Evolutionary conservation across 1,284 basidiomycete species (phyloP), one percentile per base, ranked within the genome.

Genomic region (Apiotrichum porosum): DNA sequence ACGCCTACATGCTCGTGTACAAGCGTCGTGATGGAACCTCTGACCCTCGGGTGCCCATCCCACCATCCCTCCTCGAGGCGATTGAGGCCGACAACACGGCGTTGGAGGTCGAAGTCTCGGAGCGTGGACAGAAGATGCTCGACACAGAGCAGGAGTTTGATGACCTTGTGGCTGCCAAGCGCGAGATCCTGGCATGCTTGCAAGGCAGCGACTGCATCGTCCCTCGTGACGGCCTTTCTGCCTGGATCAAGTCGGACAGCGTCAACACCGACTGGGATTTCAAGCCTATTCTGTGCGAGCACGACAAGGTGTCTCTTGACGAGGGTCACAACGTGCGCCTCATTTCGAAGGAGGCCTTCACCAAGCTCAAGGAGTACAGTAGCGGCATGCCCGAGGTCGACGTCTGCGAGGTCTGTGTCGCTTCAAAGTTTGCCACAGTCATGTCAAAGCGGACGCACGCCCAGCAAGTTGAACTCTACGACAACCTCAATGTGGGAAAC

Each of bases 1-100:
- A 92, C 58, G 88, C 88, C 21, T 94, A 95, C 72, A 92, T 94
- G 89, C 79, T 94, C 32, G 83, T 95, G 42, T 95, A 94, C 71
- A 79, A 81, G 34, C 80, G 80, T 9, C 66, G 65, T 32, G 47
- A 63, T 10, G 5, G 6, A 24, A 10, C 18, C 4, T 3, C 56
- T 41, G 63, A 21, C 74, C 15, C 34, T 8, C 17, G 18, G 3
- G 52, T 57, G 21, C 82, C 83, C 19, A 12, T 21, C 9, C 83
- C 86, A 4, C 54, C 65, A 21, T 71, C 74, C 30, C 82, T 84
- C 3, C 51, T 77, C 48, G 69, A 79, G 14, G 75, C 80, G 15
- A 79, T 91, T 4, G 66, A 77, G 13, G 63, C 63, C 3, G 72
- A 84, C 18, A 88, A 89, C 63, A 67, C 30, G 1, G 36, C 32